Evolutionary conservation across 192 early-diverging fungal species (phyloP).

Genomic region (Phlyctochytrium arcticum): DNA sequence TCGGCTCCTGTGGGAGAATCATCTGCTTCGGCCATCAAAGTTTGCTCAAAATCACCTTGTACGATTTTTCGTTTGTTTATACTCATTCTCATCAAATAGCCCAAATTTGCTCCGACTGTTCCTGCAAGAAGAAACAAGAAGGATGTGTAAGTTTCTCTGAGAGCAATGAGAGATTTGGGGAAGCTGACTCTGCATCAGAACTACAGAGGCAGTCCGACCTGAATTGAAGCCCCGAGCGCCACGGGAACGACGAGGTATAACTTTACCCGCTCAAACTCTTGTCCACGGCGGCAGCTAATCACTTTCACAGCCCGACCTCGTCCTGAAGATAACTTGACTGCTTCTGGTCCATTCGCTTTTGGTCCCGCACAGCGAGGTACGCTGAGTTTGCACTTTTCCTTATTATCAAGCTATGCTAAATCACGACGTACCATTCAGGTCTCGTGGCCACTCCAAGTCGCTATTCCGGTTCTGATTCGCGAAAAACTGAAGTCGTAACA

Average conservation of each 20-base stretch:
- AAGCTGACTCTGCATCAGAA: too few species aligned
- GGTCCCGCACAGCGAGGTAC: slow-evolving; percentile 22
- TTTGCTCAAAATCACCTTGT: too few species aligned
- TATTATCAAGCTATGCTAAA: neutral
- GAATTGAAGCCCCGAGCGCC: too few species aligned
- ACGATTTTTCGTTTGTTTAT: too few species aligned
- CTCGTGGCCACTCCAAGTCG: slow-evolving; percentile 19
- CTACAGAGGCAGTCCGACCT: too few species aligned
- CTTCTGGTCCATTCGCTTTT: slow-evolving; percentile 28
- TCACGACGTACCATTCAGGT: neutral
- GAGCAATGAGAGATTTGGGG: too few species aligned
- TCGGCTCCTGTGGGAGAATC: neutral
- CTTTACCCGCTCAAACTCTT: neutral
- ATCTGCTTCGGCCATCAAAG: too few species aligned
- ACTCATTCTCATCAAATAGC: too few species aligned
- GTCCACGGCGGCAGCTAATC: neutral
- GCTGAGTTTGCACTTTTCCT: neutral
- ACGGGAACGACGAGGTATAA: neutral
- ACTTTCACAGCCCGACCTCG: neutral
- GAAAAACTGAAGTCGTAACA: neutral
- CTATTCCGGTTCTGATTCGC: neutral
- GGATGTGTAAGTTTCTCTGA: slow-evolving; percentile 36
- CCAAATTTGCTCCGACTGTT: slow-evolving; percentile 59
- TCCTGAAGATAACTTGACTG: slow-evolving; percentile 15
- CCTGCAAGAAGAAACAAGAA: slow-evolving; percentile 54